Conservation (phyloP, 768 basidiomycete species). For the Boletus sensibilis region DNA sequence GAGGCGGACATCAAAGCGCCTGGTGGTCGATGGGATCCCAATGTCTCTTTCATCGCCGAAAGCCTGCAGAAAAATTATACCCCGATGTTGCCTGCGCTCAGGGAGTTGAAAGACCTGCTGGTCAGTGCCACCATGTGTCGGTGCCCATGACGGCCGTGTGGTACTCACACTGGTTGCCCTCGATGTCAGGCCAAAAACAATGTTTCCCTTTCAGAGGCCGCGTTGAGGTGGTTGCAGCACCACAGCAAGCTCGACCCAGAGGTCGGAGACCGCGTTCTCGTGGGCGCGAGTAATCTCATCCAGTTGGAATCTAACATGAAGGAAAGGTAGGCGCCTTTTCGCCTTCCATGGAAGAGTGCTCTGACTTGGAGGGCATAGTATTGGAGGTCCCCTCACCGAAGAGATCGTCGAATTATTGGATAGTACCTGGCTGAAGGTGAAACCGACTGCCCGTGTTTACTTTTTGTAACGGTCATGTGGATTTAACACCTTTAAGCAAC, state of each 20-base stretch:
- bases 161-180: background rate
- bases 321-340: conserved; percentile 3
- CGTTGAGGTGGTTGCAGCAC: conserved; percentile 24
- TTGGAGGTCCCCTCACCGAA: conserved; percentile 1
- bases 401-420: conserved; percentile 3
- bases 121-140: background rate
- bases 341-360: background rate
- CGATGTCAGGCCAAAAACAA: conserved; percentile 11
- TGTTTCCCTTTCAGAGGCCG: conserved; percentile 11
- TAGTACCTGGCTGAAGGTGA: conserved; percentile 6
- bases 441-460: conserved; percentile 2
- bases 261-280: conserved; percentile 30
- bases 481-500: background rate
- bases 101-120: conserved; percentile 16
- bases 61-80: background rate
- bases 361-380: background rate
- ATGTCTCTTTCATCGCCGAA: background rate
- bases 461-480: background rate
- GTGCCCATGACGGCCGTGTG: background rate
- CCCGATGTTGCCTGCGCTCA: conserved; percentile 14
- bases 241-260: conserved; percentile 18
- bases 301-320: conserved; percentile 35
- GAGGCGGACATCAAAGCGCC: conserved; percentile 3
- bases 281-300: conserved; percentile 36
- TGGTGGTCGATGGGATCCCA: conserved; percentile 14